Evolutionary conservation across 1,284 basidiomycete species (phyloP), one percentile per base, ranked within the genome.

Genomic region (Leccinum griseonigrum): DNA sequence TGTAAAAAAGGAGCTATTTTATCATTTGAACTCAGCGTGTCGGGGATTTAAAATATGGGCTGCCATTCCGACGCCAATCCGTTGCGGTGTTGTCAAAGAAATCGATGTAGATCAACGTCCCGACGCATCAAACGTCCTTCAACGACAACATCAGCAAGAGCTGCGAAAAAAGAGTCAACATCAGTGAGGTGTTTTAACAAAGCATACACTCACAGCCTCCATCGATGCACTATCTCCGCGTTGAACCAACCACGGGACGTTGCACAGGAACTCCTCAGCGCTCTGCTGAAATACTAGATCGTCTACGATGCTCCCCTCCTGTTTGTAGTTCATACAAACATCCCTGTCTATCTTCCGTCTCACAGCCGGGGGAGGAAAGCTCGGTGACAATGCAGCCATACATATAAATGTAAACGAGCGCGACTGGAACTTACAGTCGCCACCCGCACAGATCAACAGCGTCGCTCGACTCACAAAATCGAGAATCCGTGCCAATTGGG

Each of bases 351-450:
- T 40, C 38, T 40, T 16, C 8, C 38, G 38, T 4, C 38, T 16
- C 38, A 40, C 8, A n/a, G 16, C n/a, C 8, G 38, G 38, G 14
- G 38, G 13, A 40, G 38, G 38, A 16, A 40, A n/a, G 16, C 38
- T 40, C 16, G 38, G 38, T 8, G 14, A 40, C 36, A 38, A 46
- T 50, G 28, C 51, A 9, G 28, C 28, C 51, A 52, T 52, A 4
- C 51, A 52, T 3, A 29, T 52, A 52, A 52, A 52, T 3, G 28
- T 29, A 52, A 52, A 52, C 51, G 51, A 40, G 18, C 68, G 68
- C 0, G 68, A 64, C 29, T 69, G 62, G 8, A 51, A 60, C 22
- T 43, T 53, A 9, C 68, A 68, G 8, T 56, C 61, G 1, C 66
- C 64, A 1, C 67, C 62, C 1, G 61, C 57, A 10, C 51, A 52